Percentiles rank a stretch among this genome's conserved stretches.
These are phyloP conservation scores for Macrolepiota albuminosa DNA, from an alignment of 768 basidiomycete species.

Conservation along the genomic window DNA sequence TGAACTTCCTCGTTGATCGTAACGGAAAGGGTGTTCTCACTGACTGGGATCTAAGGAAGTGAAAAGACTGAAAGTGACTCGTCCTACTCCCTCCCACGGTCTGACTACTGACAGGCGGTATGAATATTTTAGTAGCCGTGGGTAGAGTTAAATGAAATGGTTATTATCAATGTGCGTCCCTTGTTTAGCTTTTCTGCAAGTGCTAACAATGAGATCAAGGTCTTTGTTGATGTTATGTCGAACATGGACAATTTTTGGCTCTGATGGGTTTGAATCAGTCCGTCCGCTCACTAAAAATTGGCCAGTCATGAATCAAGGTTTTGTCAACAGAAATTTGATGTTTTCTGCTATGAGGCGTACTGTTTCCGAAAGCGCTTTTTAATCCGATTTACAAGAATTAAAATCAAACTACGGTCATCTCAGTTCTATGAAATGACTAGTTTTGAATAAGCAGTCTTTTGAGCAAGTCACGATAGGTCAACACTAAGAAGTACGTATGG, in stretches of 20 bases:
- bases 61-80: neutral
- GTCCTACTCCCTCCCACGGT: neutral
- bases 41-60: neutral
- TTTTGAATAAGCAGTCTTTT: neutral
- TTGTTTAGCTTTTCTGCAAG: neutral
- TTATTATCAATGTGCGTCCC: neutral
- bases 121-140: neutral
- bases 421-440: neutral
- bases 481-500: neutral
- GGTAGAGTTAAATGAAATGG: neutral
- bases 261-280: neutral
- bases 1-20: constrained; percentile 1
- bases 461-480: neutral
- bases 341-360: neutral
- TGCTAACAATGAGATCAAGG: neutral
- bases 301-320: neutral
- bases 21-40: constrained; percentile 1
- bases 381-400: neutral
- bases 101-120: neutral
- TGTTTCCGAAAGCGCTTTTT: neutral
- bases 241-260: no score
- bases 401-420: no score
- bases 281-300: neutral
- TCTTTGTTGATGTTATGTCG: neutral
- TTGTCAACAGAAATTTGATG: neutral